Base-by-base conservation (phyloP, 768 basidiomycete species). In the Hygrocybe coccinea region DNA sequence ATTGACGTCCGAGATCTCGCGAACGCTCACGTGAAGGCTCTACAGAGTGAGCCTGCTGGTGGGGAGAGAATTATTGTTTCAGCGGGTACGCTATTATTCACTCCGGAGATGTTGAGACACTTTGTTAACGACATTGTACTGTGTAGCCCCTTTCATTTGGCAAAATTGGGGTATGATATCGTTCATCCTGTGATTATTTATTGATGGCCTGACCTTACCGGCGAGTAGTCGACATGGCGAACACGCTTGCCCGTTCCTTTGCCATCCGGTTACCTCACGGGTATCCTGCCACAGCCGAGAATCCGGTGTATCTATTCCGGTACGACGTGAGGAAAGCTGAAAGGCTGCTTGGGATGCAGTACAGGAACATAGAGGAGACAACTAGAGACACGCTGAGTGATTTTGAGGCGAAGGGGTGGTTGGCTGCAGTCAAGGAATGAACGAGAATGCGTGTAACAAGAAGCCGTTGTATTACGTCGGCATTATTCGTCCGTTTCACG, bases 1-100 rank as follows among this genome's bases (percentile, higher is more conserved):
- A 56, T 76, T 25, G 75, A 79, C 43, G 76, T 79, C 8, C 71
- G 78, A 19, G 77, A 80, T 63, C 66, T 80, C 37, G 80, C 78
- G 0, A 67, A 71, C 24, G 81, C 76, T 1, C 83, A 84, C 59
- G 68, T 71, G 2, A 65, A 68, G 15, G 79, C 80, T 12, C 66
- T 85, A 15, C 71, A 72, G 48, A 73, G 69, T 33, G 65, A 69
- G 9, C 73, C 73, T 10, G 82, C 82, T 0, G 73, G 73, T 5
- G 77, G 77, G 2, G 69, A 82, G 50, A 70, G 83, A 35, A 75
- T 82, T 64, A 71, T 83, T 33, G 44, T 60, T 12, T 37, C 50
- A 19, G 35, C 35, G 17, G 56, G 55, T 56, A 36, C 2, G 54
- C 21, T 10, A n/a, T 38, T 24, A 10, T 3, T 17, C 24, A 19